These are phyloP conservation scores for Dryadomyces quercivorus DNA, from an alignment of 2,329 filamentous ascomycete genomes.

Conservation along the genomic window DNA sequence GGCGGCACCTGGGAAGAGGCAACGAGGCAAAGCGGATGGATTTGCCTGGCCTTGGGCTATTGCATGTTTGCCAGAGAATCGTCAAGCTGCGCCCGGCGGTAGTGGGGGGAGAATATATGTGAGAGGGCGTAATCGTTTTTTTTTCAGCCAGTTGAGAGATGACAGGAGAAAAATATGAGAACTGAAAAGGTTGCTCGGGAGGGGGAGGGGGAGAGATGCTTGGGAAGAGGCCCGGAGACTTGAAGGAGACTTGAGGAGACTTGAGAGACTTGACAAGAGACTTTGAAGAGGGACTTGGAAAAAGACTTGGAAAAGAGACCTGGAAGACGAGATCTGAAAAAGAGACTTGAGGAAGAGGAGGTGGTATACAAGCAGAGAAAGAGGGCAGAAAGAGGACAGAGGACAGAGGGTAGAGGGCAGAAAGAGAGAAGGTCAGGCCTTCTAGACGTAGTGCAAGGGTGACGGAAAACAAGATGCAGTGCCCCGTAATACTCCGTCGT, in stretches of 20 bases:
- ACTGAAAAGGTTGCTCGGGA: neutral
- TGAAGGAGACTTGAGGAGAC: neutral
- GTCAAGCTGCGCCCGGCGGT: neutral
- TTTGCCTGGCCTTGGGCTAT: neutral
- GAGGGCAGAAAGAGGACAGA: neutral
- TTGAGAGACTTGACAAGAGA: neutral
- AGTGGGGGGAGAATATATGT: neutral
- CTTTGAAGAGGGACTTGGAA: neutral
- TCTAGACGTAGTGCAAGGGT: conserved; percentile 3
- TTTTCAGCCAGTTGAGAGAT: neutral
- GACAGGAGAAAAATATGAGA: neutral
- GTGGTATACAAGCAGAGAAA: too few species aligned
- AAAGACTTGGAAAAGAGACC: neutral
- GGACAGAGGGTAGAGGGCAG: neutral
- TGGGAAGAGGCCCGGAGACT: neutral
- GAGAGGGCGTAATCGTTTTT: neutral
- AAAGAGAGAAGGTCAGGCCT: neutral
- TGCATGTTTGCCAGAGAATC: neutral
- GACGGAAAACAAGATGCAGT: conserved; percentile 2
- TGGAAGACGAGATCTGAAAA: neutral
- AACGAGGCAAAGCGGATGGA: neutral
- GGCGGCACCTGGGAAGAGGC: neutral
- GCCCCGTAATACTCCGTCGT: neutral
- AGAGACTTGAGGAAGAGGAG: neutral
- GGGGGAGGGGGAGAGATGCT: neutral